Evolutionary conservation across 371 early-diverging fungal genomes (phyloP).

Genomic region (Apophysomyces ossiformis): DNA sequence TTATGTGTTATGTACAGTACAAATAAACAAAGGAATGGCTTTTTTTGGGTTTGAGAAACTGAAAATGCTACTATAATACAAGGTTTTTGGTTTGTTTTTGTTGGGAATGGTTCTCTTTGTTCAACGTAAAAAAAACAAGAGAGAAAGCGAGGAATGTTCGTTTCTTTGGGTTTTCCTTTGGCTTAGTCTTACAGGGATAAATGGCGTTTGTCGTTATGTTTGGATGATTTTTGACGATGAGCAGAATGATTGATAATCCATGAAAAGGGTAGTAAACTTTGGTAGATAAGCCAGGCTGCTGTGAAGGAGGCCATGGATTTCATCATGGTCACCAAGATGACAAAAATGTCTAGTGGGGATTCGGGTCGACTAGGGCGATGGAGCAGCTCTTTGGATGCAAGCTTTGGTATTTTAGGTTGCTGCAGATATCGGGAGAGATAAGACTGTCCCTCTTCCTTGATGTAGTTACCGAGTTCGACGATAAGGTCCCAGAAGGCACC

Average conservation of each 20-base stretch:
- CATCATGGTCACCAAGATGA: conserved; percentile 16
- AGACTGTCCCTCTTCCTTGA: background rate
- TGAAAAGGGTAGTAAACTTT: conserved; percentile 18
- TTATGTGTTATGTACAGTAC: too few relatives aligned
- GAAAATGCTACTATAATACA: too few relatives aligned
- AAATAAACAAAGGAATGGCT: too few relatives aligned
- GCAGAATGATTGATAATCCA: conserved; percentile 9
- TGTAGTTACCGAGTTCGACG: background rate
- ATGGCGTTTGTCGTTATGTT: background rate
- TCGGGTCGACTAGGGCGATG: conserved; percentile 6
- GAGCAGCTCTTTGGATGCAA: background rate
- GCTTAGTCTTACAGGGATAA: background rate
- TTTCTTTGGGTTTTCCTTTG: too few relatives aligned
- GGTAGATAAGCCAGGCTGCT: conserved; percentile 26
- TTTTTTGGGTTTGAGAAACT: too few relatives aligned
- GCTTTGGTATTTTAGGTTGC: conserved; percentile 6
- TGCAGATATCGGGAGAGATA: conserved; percentile 3
- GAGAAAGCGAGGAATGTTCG: too few relatives aligned
- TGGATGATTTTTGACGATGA: background rate
- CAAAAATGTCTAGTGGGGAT: conserved; percentile 7
- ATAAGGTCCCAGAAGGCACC: conserved; percentile 19
- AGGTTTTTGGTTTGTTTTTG: too few relatives aligned
- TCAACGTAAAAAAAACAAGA: too few relatives aligned
- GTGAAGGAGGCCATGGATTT: conserved; percentile 23
- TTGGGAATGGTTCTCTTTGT: too few relatives aligned